Conservation (phyloP, 1,284 basidiomycete genomes). For the Cryptococcus deneoformans region DNA sequence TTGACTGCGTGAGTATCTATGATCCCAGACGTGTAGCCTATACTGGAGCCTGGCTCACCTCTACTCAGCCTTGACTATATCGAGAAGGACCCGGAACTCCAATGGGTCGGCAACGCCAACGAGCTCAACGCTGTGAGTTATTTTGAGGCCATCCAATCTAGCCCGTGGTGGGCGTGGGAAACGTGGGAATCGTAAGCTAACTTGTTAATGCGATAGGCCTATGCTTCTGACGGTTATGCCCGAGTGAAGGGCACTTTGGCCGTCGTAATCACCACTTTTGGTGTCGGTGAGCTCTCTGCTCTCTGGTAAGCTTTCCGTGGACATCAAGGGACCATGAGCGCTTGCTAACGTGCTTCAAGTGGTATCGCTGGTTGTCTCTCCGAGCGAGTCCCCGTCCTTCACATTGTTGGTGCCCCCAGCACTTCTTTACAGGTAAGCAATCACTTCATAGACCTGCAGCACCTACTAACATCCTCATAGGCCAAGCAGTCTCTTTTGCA, state of each 20-base stretch:
- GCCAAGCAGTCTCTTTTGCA: slow-evolving; percentile 63
- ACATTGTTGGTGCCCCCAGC: slow-evolving; percentile 84
- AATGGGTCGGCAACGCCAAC: slow-evolving; percentile 92
- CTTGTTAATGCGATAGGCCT: slow-evolving; percentile 50
- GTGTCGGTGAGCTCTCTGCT: slow-evolving; percentile 84
- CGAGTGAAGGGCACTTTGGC: slow-evolving; percentile 75
- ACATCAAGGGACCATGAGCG: background rate
- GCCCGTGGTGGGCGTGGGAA: background rate
- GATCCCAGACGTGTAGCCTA: background rate
- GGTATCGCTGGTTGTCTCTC: slow-evolving; percentile 58
- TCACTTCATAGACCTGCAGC: background rate
- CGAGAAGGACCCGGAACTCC: slow-evolving; percentile 71
- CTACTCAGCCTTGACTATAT: slow-evolving; percentile 61
- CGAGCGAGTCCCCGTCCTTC: slow-evolving; percentile 88
- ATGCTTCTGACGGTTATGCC: slow-evolving; percentile 94
- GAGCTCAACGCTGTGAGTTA: slow-evolving; percentile 67
- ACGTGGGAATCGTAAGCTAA: background rate
- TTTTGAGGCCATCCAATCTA: background rate
- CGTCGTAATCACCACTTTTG: slow-evolving; percentile 72
- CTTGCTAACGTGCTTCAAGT: slow-evolving; percentile 9
- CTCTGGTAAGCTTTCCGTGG: slow-evolving; percentile 48
- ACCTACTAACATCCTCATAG: slow-evolving; percentile 8
- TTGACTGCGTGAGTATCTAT: background rate
- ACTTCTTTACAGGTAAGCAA: slow-evolving; percentile 31
- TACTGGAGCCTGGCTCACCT: background rate